These are phyloP conservation scores for Linum usitatissimum DNA, from an alignment of 345 rosid genomes.

Conservation along the genomic window DNA sequence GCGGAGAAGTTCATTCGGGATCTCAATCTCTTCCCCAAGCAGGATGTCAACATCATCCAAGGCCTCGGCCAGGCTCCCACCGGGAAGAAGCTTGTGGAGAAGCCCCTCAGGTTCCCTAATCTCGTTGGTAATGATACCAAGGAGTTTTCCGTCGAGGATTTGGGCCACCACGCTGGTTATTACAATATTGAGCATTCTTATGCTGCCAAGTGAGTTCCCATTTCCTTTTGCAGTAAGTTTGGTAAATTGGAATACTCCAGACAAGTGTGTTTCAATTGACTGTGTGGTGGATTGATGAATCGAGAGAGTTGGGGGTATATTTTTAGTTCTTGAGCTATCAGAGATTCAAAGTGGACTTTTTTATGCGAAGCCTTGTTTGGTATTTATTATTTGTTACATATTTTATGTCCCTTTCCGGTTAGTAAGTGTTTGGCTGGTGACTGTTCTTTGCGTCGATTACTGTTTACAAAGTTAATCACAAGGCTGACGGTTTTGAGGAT, in stretches of 20 bases:
- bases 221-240: neutral
- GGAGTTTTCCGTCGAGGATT: slow-evolving; percentile 43
- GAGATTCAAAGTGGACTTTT: neutral
- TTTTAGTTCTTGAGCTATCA: neutral
- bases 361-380: neutral
- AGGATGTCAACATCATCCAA: slow-evolving; percentile 49
- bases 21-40: slow-evolving; percentile 74
- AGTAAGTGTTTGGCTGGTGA: neutral
- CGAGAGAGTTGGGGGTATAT: neutral
- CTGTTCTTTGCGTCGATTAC: neutral
- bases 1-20: slow-evolving; percentile 72
- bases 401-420: neutral
- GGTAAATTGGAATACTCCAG: neutral
- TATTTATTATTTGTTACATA: too few species aligned
- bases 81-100: slow-evolving; percentile 45
- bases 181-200: slow-evolving; percentile 63
- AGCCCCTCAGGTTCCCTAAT: slow-evolving; percentile 53
- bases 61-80: slow-evolving; percentile 13
- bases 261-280: neutral
- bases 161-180: slow-evolving; percentile 94
- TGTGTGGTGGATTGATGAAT: neutral
- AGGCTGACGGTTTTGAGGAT: neutral
- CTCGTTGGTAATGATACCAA: slow-evolving; percentile 17
- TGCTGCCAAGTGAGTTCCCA: slow-evolving; percentile 49
- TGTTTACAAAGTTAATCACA: slow-evolving; percentile 5